These are phyloP conservation scores for Pascua sp. DNA, from an alignment of 1,284 basidiomycete species.

Conservation along the genomic window DNA sequence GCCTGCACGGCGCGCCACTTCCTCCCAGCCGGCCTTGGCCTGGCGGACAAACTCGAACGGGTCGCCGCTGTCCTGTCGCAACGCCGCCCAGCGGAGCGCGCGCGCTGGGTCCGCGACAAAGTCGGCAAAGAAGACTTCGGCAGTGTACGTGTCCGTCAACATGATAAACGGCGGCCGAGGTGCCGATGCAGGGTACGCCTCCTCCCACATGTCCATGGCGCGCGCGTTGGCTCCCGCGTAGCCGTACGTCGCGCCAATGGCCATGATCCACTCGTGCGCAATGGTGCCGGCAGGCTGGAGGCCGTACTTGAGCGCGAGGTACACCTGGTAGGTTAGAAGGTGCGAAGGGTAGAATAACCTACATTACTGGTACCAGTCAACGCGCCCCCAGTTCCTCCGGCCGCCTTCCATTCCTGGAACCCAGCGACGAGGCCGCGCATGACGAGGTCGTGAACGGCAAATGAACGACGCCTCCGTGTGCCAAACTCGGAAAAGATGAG, in stretches of 20 bases:
- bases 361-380: constrained; percentile 88
- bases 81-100: constrained; percentile 67
- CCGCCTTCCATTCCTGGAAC: constrained; percentile 54
- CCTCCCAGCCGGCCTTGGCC: constrained; percentile 62
- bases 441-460: constrained; percentile 72
- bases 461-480: constrained; percentile 80
- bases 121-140: constrained; percentile 74
- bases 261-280: constrained; percentile 97
- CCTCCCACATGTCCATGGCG: constrained; percentile 80
- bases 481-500: constrained; percentile 90
- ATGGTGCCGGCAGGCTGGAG: constrained; percentile 75
- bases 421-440: constrained; percentile 67
- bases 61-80: constrained; percentile 91
- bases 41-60: constrained; percentile 70
- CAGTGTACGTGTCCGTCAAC: constrained; percentile 89
- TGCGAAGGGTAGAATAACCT: constrained; percentile 7
- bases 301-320: constrained; percentile 71
- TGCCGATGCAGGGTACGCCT: constrained; percentile 59
- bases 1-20: constrained; percentile 28
- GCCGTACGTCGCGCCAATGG: constrained; percentile 73
- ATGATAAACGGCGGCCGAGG: constrained; percentile 63
- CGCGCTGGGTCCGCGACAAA: constrained; percentile 61
- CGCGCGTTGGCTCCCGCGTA: constrained; percentile 70
- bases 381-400: constrained; percentile 52
- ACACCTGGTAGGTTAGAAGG: constrained; percentile 57